Conservation (phyloP, 2,329 filamentous ascomycete genomes). For the Rhinocladiella mackenziei region DNA sequence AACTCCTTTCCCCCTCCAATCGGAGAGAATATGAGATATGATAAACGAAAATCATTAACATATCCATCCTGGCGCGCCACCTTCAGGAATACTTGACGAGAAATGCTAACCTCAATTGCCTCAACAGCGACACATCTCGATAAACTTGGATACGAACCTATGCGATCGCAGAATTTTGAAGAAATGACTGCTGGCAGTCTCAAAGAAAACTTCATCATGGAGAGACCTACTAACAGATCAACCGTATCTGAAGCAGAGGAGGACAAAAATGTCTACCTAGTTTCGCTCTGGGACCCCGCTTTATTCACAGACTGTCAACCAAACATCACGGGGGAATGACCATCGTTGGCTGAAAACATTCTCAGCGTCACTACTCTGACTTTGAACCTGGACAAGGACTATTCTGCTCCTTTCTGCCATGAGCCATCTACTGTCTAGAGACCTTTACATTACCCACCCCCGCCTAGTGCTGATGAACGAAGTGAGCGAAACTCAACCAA, state of each 20-base stretch:
- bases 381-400: conserved; percentile 20
- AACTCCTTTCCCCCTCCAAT: conserved; percentile 47
- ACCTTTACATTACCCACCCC: conserved; percentile 32
- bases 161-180: conserved; percentile 32
- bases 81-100: too few species aligned
- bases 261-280: conserved; percentile 24
- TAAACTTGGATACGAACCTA: conserved; percentile 30
- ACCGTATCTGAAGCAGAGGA: conserved; percentile 19
- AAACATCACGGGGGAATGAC: conserved; percentile 24
- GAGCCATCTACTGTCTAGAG: conserved; percentile 29
- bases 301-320: conserved; percentile 15
- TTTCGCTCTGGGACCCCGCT: conserved; percentile 4
- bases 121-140: conserved; percentile 8
- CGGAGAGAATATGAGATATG: conserved; percentile 27
- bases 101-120: too few species aligned
- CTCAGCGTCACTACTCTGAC: conserved; percentile 22
- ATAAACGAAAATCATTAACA: conserved; percentile 23
- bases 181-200: conserved; percentile 28
- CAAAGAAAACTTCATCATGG: conserved; percentile 33
- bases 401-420: conserved; percentile 27
- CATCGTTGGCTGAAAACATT: conserved; percentile 22
- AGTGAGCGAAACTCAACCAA: conserved; percentile 11
- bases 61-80: too few species aligned
- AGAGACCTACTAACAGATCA: conserved; percentile 25
- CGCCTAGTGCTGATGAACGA: conserved; percentile 27